Percentiles rank a stretch among this genome's conserved stretches.
These are phyloP conservation scores for Schizochytrium sp. DNA, from an alignment of 108 stramenopile genomes.

Conservation along the genomic window DNA sequence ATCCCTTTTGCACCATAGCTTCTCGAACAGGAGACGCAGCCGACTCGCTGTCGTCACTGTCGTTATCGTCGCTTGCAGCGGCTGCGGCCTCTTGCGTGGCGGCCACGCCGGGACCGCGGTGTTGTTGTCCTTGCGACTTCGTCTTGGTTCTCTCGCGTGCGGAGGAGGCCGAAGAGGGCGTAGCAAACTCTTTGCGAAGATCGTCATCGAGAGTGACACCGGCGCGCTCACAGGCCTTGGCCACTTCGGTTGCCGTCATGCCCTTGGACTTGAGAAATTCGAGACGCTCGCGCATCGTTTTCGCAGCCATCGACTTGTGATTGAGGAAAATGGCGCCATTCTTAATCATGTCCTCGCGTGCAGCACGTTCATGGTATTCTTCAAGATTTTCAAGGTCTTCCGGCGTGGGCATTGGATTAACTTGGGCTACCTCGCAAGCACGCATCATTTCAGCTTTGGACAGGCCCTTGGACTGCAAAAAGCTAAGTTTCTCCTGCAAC, in stretches of 20 bases:
- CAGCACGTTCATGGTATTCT: neutral
- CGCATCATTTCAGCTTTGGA: neutral
- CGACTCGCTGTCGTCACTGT: neutral
- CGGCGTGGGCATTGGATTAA: neutral
- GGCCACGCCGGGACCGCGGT: neutral
- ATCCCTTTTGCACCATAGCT: neutral
- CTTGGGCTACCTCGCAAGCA: neutral
- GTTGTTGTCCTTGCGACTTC: neutral
- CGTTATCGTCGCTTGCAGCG: neutral
- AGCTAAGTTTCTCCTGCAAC: neutral
- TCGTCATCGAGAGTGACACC: neutral
- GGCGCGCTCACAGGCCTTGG: neutral
- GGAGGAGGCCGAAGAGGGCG: neutral
- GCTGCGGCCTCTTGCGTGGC: neutral
- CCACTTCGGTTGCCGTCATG: neutral
- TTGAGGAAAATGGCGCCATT: slow-evolving; percentile 13
- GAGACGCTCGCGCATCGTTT: neutral
- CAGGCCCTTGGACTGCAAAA: neutral
- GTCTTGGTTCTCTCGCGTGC: neutral
- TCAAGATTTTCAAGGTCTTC: neutral
- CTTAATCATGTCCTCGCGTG: neutral
- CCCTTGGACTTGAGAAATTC: slow-evolving; percentile 3
- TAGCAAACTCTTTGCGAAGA: neutral
- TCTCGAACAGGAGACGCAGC: neutral
- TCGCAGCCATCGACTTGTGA: neutral